Evolutionary conservation across 371 early-diverging fungal species (phyloP).

Genomic region (Syncephalastrum racemosum): DNA sequence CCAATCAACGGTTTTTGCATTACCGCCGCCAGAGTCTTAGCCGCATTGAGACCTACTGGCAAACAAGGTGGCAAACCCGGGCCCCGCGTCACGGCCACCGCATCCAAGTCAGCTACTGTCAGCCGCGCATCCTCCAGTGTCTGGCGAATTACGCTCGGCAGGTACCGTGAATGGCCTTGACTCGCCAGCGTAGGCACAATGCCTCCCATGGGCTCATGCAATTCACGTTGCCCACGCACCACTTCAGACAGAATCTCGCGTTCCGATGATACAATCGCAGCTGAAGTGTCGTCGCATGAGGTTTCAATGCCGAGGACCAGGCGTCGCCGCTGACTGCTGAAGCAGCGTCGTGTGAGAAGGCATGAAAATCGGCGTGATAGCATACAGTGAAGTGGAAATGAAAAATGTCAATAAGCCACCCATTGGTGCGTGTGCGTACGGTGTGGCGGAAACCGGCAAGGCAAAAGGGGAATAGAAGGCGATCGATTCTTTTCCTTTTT

Average conservation of each 20-base stretch:
- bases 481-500: no score
- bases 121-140: constrained; percentile 62
- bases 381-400: no score
- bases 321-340: no score
- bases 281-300: constrained; percentile 86
- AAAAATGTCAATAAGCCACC: no score
- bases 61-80: constrained; percentile 80
- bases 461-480: no score
- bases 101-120: constrained; percentile 64
- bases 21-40: constrained; percentile 78
- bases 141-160: constrained; percentile 67
- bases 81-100: constrained; percentile 82
- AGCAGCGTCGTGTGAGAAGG: no score
- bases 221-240: constrained; percentile 63
- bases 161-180: constrained; percentile 63
- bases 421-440: no score
- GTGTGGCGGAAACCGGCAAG: no score
- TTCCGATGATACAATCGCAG: constrained; percentile 75
- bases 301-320: constrained; percentile 75
- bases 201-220: constrained; percentile 82
- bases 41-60: constrained; percentile 77
- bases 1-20: constrained; percentile 70
- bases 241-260: constrained; percentile 67
- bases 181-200: constrained; percentile 81
- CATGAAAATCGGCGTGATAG: no score